Percentiles rank a stretch among this genome's conserved stretches.
phyloP scores from a whole-genome alignment of 1,284 basidiomycete species.

The Waitea zeae region DNA sequence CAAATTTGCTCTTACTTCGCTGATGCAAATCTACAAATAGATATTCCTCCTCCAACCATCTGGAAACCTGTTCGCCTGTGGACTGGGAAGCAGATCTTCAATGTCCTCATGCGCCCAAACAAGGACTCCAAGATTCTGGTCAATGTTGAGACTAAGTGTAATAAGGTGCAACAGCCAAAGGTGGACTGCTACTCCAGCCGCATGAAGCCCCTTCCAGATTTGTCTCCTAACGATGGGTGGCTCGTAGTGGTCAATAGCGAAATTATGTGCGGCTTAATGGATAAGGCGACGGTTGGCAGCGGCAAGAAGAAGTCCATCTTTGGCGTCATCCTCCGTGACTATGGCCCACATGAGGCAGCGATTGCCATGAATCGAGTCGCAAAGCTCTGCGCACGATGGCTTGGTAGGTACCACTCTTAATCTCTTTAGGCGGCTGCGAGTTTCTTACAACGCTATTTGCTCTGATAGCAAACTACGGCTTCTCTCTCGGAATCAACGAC shows the following conservation, averaged over 20 bases:
- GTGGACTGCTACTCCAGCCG: slow-evolving; percentile 35
- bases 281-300: slow-evolving; percentile 95
- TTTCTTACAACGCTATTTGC: no score
- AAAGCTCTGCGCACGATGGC: slow-evolving; percentile 89
- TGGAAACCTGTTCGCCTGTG: slow-evolving; percentile 88
- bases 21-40: slow-evolving; percentile 85
- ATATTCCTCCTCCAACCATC: slow-evolving; percentile 90
- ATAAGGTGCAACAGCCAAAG: slow-evolving; percentile 80
- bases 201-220: slow-evolving; percentile 56
- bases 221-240: slow-evolving; percentile 97
- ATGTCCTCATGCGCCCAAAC: slow-evolving; percentile 92
- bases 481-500: slow-evolving; percentile 97
- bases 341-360: slow-evolving; percentile 89
- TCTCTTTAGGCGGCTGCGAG: neutral
- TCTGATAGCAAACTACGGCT: slow-evolving; percentile 81
- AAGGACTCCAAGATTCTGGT: slow-evolving; percentile 71
- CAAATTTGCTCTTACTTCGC: slow-evolving; percentile 94
- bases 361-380: slow-evolving; percentile 93
- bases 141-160: slow-evolving; percentile 94
- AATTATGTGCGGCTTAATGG: slow-evolving; percentile 99
- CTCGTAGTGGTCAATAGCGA: slow-evolving; percentile 96
- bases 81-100: slow-evolving; percentile 99
- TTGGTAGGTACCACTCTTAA: slow-evolving; percentile 40
- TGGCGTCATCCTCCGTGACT: slow-evolving; percentile 94
- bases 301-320: slow-evolving; percentile 99